Evolutionary conservation across 202 grass and related monocot species (phyloP), one percentile per base, ranked within the genome.

Genomic region (Eragrostis tef): DNA sequence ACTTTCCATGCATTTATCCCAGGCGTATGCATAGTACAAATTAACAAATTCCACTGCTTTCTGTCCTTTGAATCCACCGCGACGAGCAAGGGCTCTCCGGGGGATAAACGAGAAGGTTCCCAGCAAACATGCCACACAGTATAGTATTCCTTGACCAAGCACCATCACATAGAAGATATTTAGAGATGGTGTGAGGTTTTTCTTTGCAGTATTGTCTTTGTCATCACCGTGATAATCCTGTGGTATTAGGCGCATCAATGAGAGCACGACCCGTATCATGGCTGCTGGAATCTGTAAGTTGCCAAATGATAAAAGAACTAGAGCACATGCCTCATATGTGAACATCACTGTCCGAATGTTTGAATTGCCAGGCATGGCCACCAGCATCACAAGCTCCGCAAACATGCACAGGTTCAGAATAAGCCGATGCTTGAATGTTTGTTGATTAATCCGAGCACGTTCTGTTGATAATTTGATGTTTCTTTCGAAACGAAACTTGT

Each of bases 201-300:
- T 62, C 6, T 59, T 31, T 0, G 13, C 13, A 9, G 62, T 14
- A 51, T 44, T 6, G 34, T 4, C 0, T 0, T 0, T 34, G 0
- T 34, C 12, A 21, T 20, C 17, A 7, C 44, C 6, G n/a, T 0
- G 0, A 17, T 81, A 34, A 3, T 59, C 0, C 0, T 57, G 50
- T 0, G 1, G 0, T 66, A 0, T 0, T 11, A 83, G 10, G 1
- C 59, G 9, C 2, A 11, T 0, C 0, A 6, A 0, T 56, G 81
- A 6, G 0, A 75, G 70, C 6, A 16, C 11, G 1, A 83, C 11
- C 3, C 71, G 61, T 11, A 56, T 2, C 0, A 4, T 2, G 0
- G 82, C 82, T 70, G 65, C 65, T 50, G 82, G 82, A 51, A 84
- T 42, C 54, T 71, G 82, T 0, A 78, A 52, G 53, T 63, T 78